phyloP scores from a whole-genome alignment of 305 asterid genomes.

The Solanum aculeatissimum region DNA sequence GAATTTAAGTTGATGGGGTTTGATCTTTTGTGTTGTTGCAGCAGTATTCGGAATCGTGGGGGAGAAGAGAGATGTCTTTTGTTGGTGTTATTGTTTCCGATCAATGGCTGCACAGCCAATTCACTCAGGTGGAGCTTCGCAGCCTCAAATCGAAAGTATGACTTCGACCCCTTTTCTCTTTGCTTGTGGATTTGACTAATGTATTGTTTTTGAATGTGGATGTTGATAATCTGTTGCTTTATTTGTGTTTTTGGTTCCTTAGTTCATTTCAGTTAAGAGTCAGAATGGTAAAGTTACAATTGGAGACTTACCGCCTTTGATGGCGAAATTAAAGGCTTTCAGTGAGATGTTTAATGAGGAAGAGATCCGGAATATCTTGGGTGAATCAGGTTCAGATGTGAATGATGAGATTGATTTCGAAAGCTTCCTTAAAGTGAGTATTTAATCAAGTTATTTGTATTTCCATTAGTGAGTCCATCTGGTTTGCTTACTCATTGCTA shows the following conservation, averaged over 20 bases:
- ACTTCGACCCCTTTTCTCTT: background rate
- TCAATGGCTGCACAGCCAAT: slow-evolving; percentile 97
- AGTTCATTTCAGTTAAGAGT: slow-evolving; percentile 61
- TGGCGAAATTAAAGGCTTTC: slow-evolving; percentile 61
- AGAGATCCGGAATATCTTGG: slow-evolving; percentile 46
- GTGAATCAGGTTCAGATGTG: slow-evolving; percentile 41
- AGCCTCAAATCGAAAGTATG: slow-evolving; percentile 80
- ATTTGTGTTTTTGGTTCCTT: background rate
- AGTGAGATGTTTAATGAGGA: slow-evolving; percentile 48
- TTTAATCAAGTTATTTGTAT: background rate
- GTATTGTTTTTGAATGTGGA: slow-evolving; percentile 3
- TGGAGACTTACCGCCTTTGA: slow-evolving; percentile 60
- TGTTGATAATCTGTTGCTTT: slow-evolving; percentile 9
- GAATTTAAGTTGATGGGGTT: background rate
- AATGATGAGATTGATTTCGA: slow-evolving; percentile 72
- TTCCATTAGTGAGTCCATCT: background rate
- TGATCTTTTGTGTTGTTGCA: slow-evolving; percentile 15
- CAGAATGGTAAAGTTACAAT: slow-evolving; percentile 60
- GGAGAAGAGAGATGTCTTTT: slow-evolving; percentile 48
- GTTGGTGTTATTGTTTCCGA: slow-evolving; percentile 85
- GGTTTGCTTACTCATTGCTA: background rate
- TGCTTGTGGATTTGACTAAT: background rate
- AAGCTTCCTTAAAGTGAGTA: slow-evolving; percentile 84
- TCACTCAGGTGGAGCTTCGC: slow-evolving; percentile 93
- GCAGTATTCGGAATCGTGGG: slow-evolving; percentile 33